Evolutionary conservation across 768 basidiomycete genomes (phyloP).

Genomic region (Leccinum variicolor): DNA sequence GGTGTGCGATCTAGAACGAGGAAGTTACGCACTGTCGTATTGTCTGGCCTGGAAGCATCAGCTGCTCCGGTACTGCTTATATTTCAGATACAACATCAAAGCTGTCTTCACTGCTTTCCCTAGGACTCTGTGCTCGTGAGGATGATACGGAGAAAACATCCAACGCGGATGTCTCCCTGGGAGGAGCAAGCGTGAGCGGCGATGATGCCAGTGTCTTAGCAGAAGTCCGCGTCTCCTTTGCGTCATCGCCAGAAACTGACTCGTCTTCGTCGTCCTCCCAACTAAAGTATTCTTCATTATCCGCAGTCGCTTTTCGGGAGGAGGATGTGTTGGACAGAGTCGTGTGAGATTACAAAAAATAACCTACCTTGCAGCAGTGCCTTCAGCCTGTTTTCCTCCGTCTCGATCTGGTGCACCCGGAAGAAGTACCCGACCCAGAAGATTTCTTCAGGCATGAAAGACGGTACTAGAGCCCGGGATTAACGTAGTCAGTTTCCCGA

Average conservation of each 20-base stretch:
- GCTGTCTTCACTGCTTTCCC: conserved; percentile 62
- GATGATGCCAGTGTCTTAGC: conserved; percentile 18
- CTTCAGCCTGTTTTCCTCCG: too few relatives aligned
- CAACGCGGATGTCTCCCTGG: conserved; percentile 13
- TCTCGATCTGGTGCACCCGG: too few relatives aligned
- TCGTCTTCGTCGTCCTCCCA: conserved; percentile 86
- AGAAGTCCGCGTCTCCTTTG: conserved; percentile 1
- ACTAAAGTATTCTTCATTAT: too few relatives aligned
- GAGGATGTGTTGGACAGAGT: too few relatives aligned
- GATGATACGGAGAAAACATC: conserved; percentile 27
- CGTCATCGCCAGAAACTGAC: conserved; percentile 16
- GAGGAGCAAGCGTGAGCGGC: conserved; percentile 25
- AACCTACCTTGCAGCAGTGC: too few relatives aligned
- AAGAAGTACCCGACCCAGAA: conserved; percentile 95
- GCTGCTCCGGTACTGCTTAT: conserved; percentile 38
- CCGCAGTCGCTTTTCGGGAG: too few relatives aligned
- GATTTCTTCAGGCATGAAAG: conserved; percentile 52
- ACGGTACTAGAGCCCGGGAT: conserved; percentile 52
- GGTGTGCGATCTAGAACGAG: conserved; percentile 7
- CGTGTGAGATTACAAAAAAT: too few relatives aligned
- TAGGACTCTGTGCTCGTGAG: conserved; percentile 39
- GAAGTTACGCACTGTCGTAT: conserved; percentile 80
- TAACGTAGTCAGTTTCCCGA: conserved; percentile 3
- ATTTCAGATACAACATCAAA: conserved; percentile 63
- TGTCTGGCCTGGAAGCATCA: conserved; percentile 67